phyloP scores from a whole-genome alignment of 2,329 filamentous ascomycete genomes.

The Passalora sequoiae region DNA sequence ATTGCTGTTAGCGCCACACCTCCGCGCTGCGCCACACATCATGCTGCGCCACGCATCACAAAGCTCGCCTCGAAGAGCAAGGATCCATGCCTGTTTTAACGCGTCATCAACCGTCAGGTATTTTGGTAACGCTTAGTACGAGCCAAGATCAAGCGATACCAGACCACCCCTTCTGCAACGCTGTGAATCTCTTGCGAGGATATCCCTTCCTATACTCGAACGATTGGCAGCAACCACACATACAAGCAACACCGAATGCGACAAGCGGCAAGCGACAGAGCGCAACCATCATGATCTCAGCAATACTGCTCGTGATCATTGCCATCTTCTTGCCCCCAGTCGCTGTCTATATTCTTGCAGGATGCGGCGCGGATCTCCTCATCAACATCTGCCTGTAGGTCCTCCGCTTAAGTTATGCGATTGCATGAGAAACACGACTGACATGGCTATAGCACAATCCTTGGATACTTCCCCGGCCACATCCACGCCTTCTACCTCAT shows the following conservation, averaged over 20 bases:
- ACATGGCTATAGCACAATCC: conserved; percentile 40
- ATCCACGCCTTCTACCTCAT: conserved; percentile 69
- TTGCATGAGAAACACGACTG: conserved; percentile 43
- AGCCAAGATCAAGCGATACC: no score
- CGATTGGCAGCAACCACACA: background rate
- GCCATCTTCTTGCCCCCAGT: conserved; percentile 47
- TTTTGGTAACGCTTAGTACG: no score
- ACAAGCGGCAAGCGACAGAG: background rate
- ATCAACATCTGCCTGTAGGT: conserved; percentile 44
- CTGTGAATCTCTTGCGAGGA: no score
- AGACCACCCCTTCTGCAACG: no score
- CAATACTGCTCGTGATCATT: conserved; percentile 42
- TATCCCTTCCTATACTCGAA: no score
- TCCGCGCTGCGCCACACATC: no score
- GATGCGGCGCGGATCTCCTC: conserved; percentile 46
- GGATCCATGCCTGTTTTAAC: no score
- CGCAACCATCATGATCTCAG: conserved; percentile 22
- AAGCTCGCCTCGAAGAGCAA: no score
- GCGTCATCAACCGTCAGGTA: no score
- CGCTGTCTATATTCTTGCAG: conserved; percentile 46
- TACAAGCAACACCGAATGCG: background rate
- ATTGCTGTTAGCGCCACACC: no score
- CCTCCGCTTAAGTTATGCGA: conserved; percentile 47
- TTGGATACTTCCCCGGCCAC: conserved; percentile 66
- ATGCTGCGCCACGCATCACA: no score